Evolutionary conservation across 2,329 filamentous ascomycete genomes (phyloP), one percentile per base, ranked within the genome.

Genomic region (Alternaria infectoria): DNA sequence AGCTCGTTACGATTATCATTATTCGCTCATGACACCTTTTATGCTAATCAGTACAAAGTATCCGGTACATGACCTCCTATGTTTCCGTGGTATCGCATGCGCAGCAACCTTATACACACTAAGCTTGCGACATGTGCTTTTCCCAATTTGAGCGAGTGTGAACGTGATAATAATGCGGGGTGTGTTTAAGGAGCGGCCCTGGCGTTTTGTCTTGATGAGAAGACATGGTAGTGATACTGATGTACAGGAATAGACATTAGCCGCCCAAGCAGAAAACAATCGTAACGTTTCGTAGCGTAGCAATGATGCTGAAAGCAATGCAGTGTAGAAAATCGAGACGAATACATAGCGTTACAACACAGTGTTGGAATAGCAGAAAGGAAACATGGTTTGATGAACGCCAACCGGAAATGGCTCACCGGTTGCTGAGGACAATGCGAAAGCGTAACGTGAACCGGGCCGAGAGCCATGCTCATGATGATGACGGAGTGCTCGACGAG

Each of bases 151-250:
- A 43, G 36, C 25, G 47, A 54, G 21, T 25, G 45, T 61, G 36
- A 54, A 50, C 19, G 19, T 52, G 44, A 40, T 28, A 55, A 47
- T 9, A 54, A 57, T 40, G 17, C 13, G 19, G 30, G 8, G 21
- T 52, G 36, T 57, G 43, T 23, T 21, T 62, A 69, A 69, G 28
- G 69, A 71, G 57, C 64, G 67, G 65, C 67, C 69, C 67, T 71
- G 67, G 54, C 67, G 57, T 67, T 56, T 44, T 59, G 65, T 58
- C 61, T 64, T 49, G 19, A 32, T 50, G 17, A 47, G 30, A 62
- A 51, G 44, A 26, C n/a, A 17, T n/a, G 21, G 44, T 56, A 49
- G 17, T 28, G n/a, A 63, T 59, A 54, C 11, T 44, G 45, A 11
- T 25, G 32, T 47, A 17, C 28, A 30, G 15, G 15, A n/a, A 54